Evolutionary conservation across 176 grass and related monocot genomes (phyloP).

Genomic region (Dendrocalamus sinicus): DNA sequence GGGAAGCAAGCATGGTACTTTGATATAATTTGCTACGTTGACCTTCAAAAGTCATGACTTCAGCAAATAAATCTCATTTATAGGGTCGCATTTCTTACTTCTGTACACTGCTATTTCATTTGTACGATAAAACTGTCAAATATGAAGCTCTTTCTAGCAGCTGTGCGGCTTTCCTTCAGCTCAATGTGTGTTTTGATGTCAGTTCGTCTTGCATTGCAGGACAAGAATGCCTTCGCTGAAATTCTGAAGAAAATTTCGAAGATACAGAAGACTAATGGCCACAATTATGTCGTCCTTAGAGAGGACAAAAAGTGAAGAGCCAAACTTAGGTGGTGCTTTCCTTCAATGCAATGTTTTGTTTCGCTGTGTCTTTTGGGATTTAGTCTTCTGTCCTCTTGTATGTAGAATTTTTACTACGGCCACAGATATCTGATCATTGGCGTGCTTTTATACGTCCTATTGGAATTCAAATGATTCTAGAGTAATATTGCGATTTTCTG

Average conservation of each 20-base stretch:
- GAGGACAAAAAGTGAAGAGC: constrained; percentile 64
- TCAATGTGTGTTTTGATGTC: constrained; percentile 9
- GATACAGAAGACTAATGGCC: constrained; percentile 85
- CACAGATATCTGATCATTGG: neutral
- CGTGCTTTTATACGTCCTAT: neutral
- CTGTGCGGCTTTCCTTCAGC: neutral
- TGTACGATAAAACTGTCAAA: neutral
- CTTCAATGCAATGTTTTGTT: neutral
- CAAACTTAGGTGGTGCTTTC: neutral
- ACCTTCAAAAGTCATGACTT: neutral
- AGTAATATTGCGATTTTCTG: neutral
- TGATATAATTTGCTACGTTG: neutral
- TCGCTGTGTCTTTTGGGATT: neutral
- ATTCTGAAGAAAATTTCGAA: constrained; percentile 78
- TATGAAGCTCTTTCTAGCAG: neutral
- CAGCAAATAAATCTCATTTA: neutral
- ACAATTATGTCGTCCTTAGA: constrained; percentile 70
- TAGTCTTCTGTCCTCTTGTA: constrained; percentile 10
- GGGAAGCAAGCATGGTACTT: neutral
- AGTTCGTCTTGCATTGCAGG: constrained; percentile 43
- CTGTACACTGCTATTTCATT: neutral
- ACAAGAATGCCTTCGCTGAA: constrained; percentile 76
- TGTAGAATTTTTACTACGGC: neutral
- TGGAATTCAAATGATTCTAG: neutral
- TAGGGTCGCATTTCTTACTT: neutral